Percentiles rank a stretch among this genome's conserved stretches.
Evolutionary conservation across 345 rosid genomes (phyloP).

Genomic region (Ailanthus altissimus): DNA sequence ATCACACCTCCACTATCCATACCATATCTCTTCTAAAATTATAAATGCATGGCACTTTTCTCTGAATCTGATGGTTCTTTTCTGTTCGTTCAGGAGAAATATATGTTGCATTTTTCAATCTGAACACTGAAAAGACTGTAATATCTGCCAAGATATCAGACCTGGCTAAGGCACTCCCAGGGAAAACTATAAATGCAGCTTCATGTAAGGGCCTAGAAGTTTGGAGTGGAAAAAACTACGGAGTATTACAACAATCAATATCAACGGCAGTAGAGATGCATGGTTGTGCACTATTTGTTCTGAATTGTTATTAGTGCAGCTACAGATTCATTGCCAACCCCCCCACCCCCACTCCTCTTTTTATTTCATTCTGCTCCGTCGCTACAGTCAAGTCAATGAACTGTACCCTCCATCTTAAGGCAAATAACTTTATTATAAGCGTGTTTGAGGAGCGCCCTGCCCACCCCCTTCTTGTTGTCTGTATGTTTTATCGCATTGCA

Average conservation of each 20-base stretch:
- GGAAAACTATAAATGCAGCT: constrained; percentile 36
- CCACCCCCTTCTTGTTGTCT: neutral
- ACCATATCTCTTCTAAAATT: neutral
- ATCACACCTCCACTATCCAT: neutral
- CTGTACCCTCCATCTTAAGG: no score
- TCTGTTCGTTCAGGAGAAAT: constrained; percentile 42
- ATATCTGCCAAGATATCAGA: constrained; percentile 62
- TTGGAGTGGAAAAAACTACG: constrained; percentile 55
- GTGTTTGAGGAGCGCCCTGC: no score
- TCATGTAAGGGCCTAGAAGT: constrained; percentile 57
- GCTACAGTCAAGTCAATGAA: no score
- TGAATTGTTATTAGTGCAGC: constrained; percentile 41
- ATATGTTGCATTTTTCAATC: constrained; percentile 64
- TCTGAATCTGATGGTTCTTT: neutral
- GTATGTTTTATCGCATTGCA: neutral
- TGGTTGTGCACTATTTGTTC: constrained; percentile 60
- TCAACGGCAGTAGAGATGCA: constrained; percentile 50
- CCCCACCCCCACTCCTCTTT: no score
- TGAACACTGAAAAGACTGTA: constrained; percentile 42
- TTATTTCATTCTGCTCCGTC: no score
- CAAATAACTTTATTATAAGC: no score
- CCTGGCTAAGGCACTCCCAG: constrained; percentile 48
- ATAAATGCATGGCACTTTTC: neutral
- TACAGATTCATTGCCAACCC: no score
- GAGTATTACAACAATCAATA: constrained; percentile 30